phyloP scores from a whole-genome alignment of 2,329 filamentous ascomycete species.

The Pseudogymnoascus sp. region DNA sequence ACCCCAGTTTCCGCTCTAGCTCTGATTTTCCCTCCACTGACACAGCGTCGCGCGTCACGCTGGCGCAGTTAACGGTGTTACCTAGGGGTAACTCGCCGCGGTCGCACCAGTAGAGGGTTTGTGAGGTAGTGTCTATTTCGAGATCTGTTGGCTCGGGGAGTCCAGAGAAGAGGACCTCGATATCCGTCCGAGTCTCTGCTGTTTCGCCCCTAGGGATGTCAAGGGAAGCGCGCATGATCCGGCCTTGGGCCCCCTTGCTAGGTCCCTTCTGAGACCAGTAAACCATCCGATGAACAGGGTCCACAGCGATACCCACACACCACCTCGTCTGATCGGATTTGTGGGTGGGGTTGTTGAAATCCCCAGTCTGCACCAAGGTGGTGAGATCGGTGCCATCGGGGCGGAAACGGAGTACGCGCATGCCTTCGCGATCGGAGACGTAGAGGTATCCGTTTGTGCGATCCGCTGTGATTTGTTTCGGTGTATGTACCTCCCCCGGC shows the following conservation, averaged over 20 bases:
- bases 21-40: constrained; percentile 14
- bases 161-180: constrained; percentile 29
- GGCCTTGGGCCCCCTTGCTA: constrained; percentile 43
- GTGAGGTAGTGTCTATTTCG: constrained; percentile 41
- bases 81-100: constrained; percentile 50
- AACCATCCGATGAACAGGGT: constrained; percentile 34
- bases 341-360: constrained; percentile 12
- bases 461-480: constrained; percentile 35
- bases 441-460: constrained; percentile 29
- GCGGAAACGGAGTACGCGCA: constrained; percentile 34
- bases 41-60: not conserved
- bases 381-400: constrained; percentile 36
- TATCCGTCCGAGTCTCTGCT: constrained; percentile 13
- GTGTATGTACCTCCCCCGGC: constrained; percentile 41
- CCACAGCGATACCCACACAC: constrained; percentile 29
- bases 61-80: constrained; percentile 44
- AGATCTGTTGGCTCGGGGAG: constrained; percentile 54
- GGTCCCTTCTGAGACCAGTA: constrained; percentile 58
- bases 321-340: constrained; percentile 11
- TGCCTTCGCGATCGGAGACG: constrained; percentile 40
- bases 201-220: constrained; percentile 29
- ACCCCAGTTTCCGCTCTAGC: not conserved
- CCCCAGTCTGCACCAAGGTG: constrained; percentile 23
- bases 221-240: constrained; percentile 46
- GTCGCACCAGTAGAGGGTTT: constrained; percentile 54